Evolutionary conservation across 106 monocot genomes (phyloP), one percentile per base, ranked within the genome.

Genomic region (Amphibolis antarctica): DNA sequence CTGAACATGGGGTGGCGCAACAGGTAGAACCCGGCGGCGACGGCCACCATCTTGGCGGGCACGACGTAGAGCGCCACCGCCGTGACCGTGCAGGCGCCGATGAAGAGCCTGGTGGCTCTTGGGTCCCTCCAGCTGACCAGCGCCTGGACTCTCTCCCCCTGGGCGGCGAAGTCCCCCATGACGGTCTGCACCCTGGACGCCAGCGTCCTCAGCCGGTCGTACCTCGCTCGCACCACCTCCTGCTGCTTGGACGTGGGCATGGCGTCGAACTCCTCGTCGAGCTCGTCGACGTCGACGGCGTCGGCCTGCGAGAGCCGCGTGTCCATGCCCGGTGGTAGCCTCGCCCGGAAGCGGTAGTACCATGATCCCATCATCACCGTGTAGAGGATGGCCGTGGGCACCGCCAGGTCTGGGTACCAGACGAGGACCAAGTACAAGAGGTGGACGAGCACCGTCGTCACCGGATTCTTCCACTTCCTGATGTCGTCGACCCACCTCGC

Each of bases 41-140:
- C 89, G 47, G 89, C 86, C 71, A 96, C 89, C 94, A 96, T 89
- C 76, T 96, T 96, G 2, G 83, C 74, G 53, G 94, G 94, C 53
- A 84, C 82, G 10, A 69, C 60, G 70, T 89, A 96, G 28, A 96
- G 59, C 57, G 80, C 80, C 10, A 89, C 26, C 20, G 89, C 79
- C 67, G 81, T 81, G 1, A 66, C 71, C 28, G 86, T 63, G 71
- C 89, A 96, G 21, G 67, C 73, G 19, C 77, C 89, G 48, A 96
- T 82, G 75, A 96, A 96, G 0, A 96, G 65, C 84, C 74, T 79
- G 1, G 89, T 96, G 7, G 94, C 94, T 30, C 89, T 66, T 22
- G 94, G 94, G 47, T 96, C 94, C 54, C 84, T 69, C 94, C 94
- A 96, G 71, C 86, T 84, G 43, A 96, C 86, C 83, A 96, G 63